phyloP scores from a whole-genome alignment of 106 monocot genomes.

The Allium sativum region DNA sequence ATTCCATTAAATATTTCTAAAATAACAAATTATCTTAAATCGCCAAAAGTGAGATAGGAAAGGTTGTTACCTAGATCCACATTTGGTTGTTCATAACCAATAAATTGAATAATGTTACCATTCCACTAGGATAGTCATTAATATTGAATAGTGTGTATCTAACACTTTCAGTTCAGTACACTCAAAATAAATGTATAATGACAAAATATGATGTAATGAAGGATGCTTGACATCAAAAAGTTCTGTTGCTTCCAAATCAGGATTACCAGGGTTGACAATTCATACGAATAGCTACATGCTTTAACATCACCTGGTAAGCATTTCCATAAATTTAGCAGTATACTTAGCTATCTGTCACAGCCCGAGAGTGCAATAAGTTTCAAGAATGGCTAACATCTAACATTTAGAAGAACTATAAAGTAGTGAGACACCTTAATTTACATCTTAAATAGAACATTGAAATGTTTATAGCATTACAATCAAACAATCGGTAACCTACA shows the following conservation, averaged over 20 bases:
- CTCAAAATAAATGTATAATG: neutral
- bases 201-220: slow-evolving; percentile 11
- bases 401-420: too few species aligned
- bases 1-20: neutral
- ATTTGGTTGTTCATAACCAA: slow-evolving; percentile 86
- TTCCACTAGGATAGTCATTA: slow-evolving; percentile 97
- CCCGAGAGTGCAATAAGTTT: too few species aligned
- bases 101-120: slow-evolving; percentile 98
- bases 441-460: too few species aligned
- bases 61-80: slow-evolving; percentile 83
- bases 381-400: too few species aligned
- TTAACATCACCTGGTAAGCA: neutral
- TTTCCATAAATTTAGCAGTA: neutral
- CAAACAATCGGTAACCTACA: too few species aligned
- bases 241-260: slow-evolving; percentile 63
- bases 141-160: slow-evolving; percentile 97
- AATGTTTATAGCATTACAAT: too few species aligned
- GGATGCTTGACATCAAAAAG: slow-evolving; percentile 86
- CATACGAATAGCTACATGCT: slow-evolving; percentile 85
- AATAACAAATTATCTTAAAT: neutral
- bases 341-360: too few species aligned
- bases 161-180: slow-evolving; percentile 26
- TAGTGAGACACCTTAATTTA: too few species aligned
- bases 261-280: slow-evolving; percentile 76
- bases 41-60: neutral